Conservation (phyloP, 1,139 yeast species). For the Debaryomyces psychrophilus region DNA sequence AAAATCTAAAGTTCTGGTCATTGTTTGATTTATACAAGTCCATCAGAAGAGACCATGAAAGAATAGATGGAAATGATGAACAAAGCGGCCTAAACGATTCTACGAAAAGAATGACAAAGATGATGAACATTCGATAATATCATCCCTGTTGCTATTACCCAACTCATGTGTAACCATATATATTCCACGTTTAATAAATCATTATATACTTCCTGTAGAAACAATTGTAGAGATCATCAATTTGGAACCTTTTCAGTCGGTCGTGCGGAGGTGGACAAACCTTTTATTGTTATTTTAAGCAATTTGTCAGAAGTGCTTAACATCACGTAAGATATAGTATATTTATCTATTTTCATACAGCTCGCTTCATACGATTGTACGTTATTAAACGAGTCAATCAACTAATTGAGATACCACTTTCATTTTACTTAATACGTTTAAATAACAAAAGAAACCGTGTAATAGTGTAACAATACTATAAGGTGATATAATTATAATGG, state of each 20-base stretch:
- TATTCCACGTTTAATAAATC: not conserved
- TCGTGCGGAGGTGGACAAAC: slow-evolving; percentile 4
- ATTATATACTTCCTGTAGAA: not conserved
- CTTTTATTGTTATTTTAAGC: not conserved
- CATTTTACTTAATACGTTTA: not conserved
- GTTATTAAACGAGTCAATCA: not conserved
- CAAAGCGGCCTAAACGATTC: slow-evolving; percentile 24
- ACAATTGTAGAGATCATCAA: not conserved
- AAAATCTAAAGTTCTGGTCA: slow-evolving; percentile 93
- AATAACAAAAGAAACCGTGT: not conserved
- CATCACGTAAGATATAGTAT: not conserved
- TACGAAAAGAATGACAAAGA: slow-evolving; percentile 26
- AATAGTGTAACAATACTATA: not conserved
- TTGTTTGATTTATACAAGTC: slow-evolving; percentile 66
- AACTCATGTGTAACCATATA: not conserved
- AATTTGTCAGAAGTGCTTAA: not conserved
- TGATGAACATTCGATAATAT: slow-evolving; percentile 29
- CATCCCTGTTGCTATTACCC: not conserved
- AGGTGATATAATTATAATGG: slow-evolving; percentile 22
- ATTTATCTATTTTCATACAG: not conserved
- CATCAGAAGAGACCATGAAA: slow-evolving; percentile 25
- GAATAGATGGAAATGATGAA: slow-evolving; percentile 22
- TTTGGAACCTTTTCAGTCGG: slow-evolving; percentile 4
- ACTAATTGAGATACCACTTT: not conserved
- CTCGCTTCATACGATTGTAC: not conserved